Base-by-base conservation (phyloP, 176 grass and related monocot species). In the Pontederia paniculata region DNA sequence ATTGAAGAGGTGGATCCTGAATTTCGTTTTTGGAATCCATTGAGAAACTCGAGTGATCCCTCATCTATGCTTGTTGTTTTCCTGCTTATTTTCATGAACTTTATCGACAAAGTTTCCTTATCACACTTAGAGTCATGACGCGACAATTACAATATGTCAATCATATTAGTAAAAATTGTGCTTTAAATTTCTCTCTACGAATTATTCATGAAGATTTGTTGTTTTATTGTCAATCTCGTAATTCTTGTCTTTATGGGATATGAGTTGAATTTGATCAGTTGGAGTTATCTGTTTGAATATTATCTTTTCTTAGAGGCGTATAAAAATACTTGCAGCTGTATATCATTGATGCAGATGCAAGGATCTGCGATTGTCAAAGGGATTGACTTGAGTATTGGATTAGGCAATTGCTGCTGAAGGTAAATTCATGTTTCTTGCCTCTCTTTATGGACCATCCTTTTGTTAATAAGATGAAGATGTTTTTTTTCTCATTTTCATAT, bases 1-100 rank as follows among this genome's bases (percentile, higher is more conserved):
- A 98, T 98, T 51, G 80, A 98, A 45, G 86, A 91, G 74, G 78
- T 91, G 55, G 86, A 91, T 31, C 65, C 82, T 70, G 86, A 83
- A 53, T 98, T 98, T 48, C 78, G 86, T 22, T 75, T 91, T 11
- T 98, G 93, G 93, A 86, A 98, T 69, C 87, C 87, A 70, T 80
- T 86, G 4, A 98, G 88, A 66, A 81, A 85, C 75, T 86, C 68
- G 66, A 73, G 85, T 20, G 93, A 98, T 55, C 82, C 59, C 48
- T 23, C 93, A 98, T 72, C 86, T 65, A 98, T 98, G 93, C 93
- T 86, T 6, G 91, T 98, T 49, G 91, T 98, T 60, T 86, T 8
- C 93, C 93, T 37, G 94, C 87, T 17, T 98, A 98, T 73, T 86
- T 91, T 86, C 65, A 98, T 98, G 94, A 98, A 98, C 65, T 91